phyloP scores from a whole-genome alignment of 1,139 yeast genomes.

The Scheffersomyces quercinus region DNA sequence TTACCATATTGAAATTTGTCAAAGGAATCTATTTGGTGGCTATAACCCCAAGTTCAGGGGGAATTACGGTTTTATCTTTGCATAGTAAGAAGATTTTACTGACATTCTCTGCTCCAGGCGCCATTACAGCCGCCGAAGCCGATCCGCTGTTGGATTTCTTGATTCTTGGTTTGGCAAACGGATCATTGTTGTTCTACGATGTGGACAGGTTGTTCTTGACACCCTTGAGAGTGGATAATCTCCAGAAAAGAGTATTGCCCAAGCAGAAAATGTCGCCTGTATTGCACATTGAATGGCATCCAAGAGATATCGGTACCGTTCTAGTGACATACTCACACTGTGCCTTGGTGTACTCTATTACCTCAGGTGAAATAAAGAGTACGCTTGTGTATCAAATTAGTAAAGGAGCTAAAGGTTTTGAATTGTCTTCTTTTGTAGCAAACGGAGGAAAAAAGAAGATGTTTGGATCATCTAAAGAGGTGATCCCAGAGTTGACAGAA shows the following conservation, averaged over 20 bases:
- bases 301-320: constrained; percentile 81
- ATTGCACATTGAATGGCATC: constrained; percentile 71
- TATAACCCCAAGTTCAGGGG: constrained; percentile 50
- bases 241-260: constrained; percentile 61
- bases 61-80: constrained; percentile 68
- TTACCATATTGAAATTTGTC: constrained; percentile 62
- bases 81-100: constrained; percentile 61
- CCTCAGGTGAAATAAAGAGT: constrained; percentile 56
- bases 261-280: constrained; percentile 60
- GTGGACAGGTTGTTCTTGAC: constrained; percentile 74
- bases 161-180: constrained; percentile 76
- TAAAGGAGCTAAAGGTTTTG: constrained; percentile 36
- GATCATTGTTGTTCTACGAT: constrained; percentile 73
- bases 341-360: constrained; percentile 69
- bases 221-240: constrained; percentile 66
- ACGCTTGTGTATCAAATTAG: constrained; percentile 57
- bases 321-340: constrained; percentile 71
- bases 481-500: constrained; percentile 53
- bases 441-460: constrained; percentile 48
- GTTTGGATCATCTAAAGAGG: constrained; percentile 42
- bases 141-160: constrained; percentile 93
- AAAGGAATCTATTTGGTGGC: constrained; percentile 81
- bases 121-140: constrained; percentile 64
- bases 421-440: constrained; percentile 27
- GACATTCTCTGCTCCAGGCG: constrained; percentile 59